Evolutionary conservation across 2,329 filamentous ascomycete genomes (phyloP), one percentile per base, ranked within the genome.

Genomic region (Talaromyces verruculosus): DNA sequence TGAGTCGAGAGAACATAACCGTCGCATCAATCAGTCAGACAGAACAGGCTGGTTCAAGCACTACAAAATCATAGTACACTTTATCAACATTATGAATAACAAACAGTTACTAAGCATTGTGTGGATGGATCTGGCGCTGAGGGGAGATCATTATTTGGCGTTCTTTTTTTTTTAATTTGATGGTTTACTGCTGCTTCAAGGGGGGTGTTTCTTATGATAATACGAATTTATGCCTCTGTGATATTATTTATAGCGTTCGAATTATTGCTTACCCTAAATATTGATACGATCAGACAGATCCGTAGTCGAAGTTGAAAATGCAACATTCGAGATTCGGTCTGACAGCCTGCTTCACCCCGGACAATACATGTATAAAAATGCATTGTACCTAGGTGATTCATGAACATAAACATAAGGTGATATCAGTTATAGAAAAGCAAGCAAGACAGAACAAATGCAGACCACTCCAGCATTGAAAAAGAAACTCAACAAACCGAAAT

Each of bases 1-100:
- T 91, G n/a, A 87, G 84, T 69, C 81, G 85, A 67, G 86, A 90
- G 67, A 63, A 45, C 30, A 60, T 41, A 41, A 65, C 33, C 15
- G 22, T 60, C 7, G 35, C 25, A 3, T 58, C 43, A 10, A 60
- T 45, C 10, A 60, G 11, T 33, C 37, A 57, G n/a, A 7, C 53
- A 17, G 55, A 61, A 33, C 22, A 63, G 0, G n/a, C 61, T 53
- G 61, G 7, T 55, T 45, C 61, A 49, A 49, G 43, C 7, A 35
- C 35, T 45, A 22, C 39, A 5, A 47, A 43, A 55, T 15, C 22
- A 10, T 58, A 43, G 19, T 64, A 17, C n/a, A 11, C 5, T 10
- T 37, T 13, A 0, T 25, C 33, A 57, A 11, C 15, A 15, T 15
- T 51, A 51, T 28, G 22, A 47, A 39, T 35, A 53, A 33, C 22